Percentiles rank a stretch among this genome's conserved stretches.
These are phyloP conservation scores for Penicillium sp. DNA, from an alignment of 2,329 filamentous ascomycete species.

Conservation along the genomic window DNA sequence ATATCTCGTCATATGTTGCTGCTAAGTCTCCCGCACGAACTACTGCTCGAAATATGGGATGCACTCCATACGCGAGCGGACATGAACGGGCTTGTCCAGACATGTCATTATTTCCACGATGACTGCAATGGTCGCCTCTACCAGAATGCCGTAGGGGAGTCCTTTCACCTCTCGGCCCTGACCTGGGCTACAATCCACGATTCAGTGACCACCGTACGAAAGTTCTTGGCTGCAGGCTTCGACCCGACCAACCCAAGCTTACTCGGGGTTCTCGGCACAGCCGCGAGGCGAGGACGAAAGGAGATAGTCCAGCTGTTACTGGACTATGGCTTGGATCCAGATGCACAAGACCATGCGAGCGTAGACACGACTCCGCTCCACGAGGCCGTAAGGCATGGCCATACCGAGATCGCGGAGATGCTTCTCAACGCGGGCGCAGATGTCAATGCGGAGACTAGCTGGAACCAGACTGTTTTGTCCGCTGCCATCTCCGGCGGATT, in stretches of 20 bases:
- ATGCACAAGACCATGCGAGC: neutral
- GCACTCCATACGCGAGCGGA: neutral
- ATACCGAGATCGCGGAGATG: neutral
- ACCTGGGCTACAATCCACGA: neutral
- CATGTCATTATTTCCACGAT: slow-evolving; percentile 7
- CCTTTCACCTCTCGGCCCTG: neutral
- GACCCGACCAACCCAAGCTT: neutral
- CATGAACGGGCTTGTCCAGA: slow-evolving; percentile 7
- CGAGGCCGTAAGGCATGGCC: neutral
- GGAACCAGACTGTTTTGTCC: neutral
- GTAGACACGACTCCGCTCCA: neutral
- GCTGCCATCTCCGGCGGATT: slow-evolving; percentile 1
- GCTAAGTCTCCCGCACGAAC: slow-evolving; percentile 8
- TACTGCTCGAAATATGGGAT: slow-evolving; percentile 11
- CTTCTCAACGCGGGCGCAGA: slow-evolving; percentile 7
- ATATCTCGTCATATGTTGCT: too few relatives aligned
- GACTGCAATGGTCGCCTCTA: slow-evolving; percentile 6
- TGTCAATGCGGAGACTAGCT: neutral
- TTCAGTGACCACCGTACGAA: slow-evolving; percentile 3
- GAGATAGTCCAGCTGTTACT: neutral
- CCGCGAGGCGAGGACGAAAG: neutral
- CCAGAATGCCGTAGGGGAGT: neutral
- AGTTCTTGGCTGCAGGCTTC: slow-evolving; percentile 7
- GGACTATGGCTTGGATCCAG: neutral
- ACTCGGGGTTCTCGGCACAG: neutral